phyloP scores from a whole-genome alignment of 805 yeast genomes.

The Metschnikowia kunwiensis region DNA sequence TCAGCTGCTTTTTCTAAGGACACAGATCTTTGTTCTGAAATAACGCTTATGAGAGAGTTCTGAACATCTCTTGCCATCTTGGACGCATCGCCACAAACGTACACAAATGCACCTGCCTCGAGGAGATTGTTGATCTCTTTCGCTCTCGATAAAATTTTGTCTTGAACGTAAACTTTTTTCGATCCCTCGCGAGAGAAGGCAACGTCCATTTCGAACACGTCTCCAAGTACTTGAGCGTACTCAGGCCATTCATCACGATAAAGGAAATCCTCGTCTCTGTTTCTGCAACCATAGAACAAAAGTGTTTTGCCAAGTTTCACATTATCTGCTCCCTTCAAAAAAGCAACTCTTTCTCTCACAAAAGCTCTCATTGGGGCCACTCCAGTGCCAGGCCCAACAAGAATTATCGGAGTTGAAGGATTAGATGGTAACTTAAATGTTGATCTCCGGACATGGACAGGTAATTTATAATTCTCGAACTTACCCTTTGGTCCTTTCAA shows the following conservation, averaged over 20 bases:
- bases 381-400: slow-evolving; percentile 98
- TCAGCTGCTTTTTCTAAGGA: slow-evolving; percentile 69
- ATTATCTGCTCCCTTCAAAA: slow-evolving; percentile 30
- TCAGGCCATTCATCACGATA: slow-evolving; percentile 89
- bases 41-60: slow-evolving; percentile 57
- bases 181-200: slow-evolving; percentile 80
- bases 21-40: slow-evolving; percentile 61
- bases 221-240: slow-evolving; percentile 59
- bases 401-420: slow-evolving; percentile 76
- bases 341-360: slow-evolving; percentile 76
- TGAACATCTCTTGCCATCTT: slow-evolving; percentile 95
- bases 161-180: slow-evolving; percentile 78
- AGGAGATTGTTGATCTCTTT: slow-evolving; percentile 54
- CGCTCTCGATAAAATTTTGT: slow-evolving; percentile 56
- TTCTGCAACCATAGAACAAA: slow-evolving; percentile 87
- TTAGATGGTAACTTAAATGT: slow-evolving; percentile 90
- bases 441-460: slow-evolving; percentile 92
- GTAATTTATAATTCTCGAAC: slow-evolving; percentile 58
- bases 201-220: slow-evolving; percentile 64
- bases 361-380: slow-evolving; percentile 98
- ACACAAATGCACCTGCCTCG: slow-evolving; percentile 73
- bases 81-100: slow-evolving; percentile 96
- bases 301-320: slow-evolving; percentile 61
- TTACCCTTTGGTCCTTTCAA: slow-evolving; percentile 78
- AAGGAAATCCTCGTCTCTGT: slow-evolving; percentile 71